Conservation (phyloP, 805 yeast genomes). For the Ogataea glucozyma region DNA sequence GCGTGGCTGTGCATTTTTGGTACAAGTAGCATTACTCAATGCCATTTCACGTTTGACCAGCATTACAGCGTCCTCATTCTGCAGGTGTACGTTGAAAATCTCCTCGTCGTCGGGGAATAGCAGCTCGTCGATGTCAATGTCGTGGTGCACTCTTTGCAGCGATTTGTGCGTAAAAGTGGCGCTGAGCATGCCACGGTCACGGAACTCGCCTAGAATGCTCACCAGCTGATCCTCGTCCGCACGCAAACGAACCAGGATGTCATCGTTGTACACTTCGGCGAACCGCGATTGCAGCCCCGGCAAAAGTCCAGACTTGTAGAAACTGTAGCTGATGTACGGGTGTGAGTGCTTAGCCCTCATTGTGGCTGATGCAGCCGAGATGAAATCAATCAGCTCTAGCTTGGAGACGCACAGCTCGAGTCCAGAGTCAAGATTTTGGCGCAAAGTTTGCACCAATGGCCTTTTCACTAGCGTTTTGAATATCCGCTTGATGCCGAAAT, state of each 20-base stretch:
- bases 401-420: constrained; percentile 12
- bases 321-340: constrained; percentile 22
- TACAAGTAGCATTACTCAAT: no score
- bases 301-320: constrained; percentile 25
- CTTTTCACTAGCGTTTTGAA: constrained; percentile 34
- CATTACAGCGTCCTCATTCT: constrained; percentile 37
- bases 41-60: constrained; percentile 31
- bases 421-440: constrained; percentile 8
- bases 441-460: constrained; percentile 18
- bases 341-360: constrained; percentile 18
- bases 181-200: constrained; percentile 18
- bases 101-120: constrained; percentile 41
- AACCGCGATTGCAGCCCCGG: constrained; percentile 10
- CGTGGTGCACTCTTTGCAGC: constrained; percentile 8
- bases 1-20: no score
- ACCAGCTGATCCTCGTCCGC: constrained; percentile 28
- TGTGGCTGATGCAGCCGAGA: constrained; percentile 22
- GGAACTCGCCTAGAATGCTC: constrained; percentile 25
- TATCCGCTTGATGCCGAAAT: constrained; percentile 35
- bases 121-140: constrained; percentile 31
- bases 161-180: constrained; percentile 7
- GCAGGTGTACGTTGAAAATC: constrained; percentile 33
- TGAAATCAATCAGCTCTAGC: constrained; percentile 25
- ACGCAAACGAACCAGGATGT: constrained; percentile 16
- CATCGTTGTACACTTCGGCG: constrained; percentile 10